Percentiles rank a stretch among this genome's conserved stretches.
These are phyloP conservation scores for Pelargonium myrrhifolium DNA, from an alignment of 441 rosid genomes.

Conservation along the genomic window DNA sequence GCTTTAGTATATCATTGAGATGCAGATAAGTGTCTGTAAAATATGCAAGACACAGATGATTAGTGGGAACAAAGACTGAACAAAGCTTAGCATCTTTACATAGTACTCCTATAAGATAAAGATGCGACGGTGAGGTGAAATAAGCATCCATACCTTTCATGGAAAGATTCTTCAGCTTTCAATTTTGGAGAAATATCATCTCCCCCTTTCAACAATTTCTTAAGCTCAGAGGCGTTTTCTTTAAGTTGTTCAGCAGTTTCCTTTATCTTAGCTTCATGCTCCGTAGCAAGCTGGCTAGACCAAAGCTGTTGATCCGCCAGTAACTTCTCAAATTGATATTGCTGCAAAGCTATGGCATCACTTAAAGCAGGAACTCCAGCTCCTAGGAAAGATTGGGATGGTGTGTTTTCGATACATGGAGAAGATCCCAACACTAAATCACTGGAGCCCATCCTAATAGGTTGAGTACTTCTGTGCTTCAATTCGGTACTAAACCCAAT, in stretches of 20 bases:
- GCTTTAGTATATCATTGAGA: not conserved
- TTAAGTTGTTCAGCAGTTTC: not conserved
- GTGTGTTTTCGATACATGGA: not conserved
- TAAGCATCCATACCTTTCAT: not conserved
- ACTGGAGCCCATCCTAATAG: not conserved
- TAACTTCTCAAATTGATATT: not conserved
- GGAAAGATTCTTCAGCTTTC: not conserved
- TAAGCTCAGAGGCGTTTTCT: not conserved
- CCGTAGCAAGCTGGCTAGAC: not conserved
- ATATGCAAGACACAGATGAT: not conserved
- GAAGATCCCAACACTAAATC: not conserved
- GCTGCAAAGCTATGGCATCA: slow-evolving; percentile 4
- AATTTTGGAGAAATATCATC: not conserved
- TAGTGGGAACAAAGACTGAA: not conserved
- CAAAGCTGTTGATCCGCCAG: not conserved
- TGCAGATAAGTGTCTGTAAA: not conserved
- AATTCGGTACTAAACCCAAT: not conserved
- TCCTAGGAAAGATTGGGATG: not conserved
- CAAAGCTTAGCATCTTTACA: not conserved
- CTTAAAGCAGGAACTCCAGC: slow-evolving; percentile 4
- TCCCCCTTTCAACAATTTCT: not conserved
- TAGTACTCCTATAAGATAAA: not conserved
- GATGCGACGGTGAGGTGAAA: not conserved
- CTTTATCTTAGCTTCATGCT: slow-evolving; percentile 3
- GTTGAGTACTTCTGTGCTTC: not conserved